Evolutionary conservation across 169 alveolate species (phyloP).

Genomic region (Theileria annulata): DNA sequence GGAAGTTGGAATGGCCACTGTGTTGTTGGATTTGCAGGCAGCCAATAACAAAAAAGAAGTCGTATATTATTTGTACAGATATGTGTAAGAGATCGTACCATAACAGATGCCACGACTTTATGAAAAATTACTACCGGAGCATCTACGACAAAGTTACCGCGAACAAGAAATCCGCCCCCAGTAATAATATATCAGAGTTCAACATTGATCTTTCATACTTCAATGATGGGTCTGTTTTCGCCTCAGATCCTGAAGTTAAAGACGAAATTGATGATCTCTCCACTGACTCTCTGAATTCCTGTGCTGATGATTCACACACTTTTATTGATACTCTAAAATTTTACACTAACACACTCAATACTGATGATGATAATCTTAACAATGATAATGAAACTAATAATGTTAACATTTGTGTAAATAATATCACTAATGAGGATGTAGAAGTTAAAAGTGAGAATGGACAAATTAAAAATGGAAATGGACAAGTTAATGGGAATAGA

Average conservation of each 20-base stretch:
- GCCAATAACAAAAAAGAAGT: constrained; percentile 26
- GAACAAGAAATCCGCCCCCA: neutral
- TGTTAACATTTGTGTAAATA: too few relatives aligned
- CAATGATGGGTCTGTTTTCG: neutral
- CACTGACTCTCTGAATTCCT: neutral
- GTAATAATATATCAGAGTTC: neutral
- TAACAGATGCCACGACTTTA: constrained; percentile 37
- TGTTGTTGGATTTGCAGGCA: constrained; percentile 65
- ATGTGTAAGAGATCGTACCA: constrained; percentile 52
- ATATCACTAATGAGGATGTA: too few relatives aligned
- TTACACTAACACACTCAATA: neutral
- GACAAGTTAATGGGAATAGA: too few relatives aligned
- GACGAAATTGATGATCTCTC: neutral
- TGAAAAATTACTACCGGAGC: constrained; percentile 24
- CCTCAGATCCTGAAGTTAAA: neutral
- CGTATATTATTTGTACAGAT: constrained; percentile 42
- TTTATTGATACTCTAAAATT: neutral
- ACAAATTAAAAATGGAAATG: too few relatives aligned
- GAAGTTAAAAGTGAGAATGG: too few relatives aligned
- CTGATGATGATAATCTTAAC: neutral
- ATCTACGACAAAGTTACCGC: constrained; percentile 7
- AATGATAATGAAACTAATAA: neutral
- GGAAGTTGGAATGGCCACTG: constrained; percentile 60
- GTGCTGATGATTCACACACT: neutral
- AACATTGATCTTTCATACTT: neutral